A percentile compares a stretch with the other conserved stretches of the same genome.
Conservation (phyloP, 2,329 filamentous ascomycete species). For the Orbilia oligospora region DNA sequence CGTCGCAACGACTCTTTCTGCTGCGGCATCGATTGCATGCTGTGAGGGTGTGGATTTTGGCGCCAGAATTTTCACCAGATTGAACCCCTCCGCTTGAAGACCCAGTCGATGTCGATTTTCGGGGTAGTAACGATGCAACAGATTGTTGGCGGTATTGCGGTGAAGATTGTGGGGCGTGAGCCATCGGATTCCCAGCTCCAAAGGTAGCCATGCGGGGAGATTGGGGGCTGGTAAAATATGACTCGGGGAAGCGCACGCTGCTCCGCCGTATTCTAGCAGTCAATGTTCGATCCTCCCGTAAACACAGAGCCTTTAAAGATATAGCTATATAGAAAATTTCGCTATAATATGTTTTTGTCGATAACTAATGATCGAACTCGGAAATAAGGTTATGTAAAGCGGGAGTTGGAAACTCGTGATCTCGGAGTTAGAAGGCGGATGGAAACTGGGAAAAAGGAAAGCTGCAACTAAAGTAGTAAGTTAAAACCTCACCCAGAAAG, state of each 20-base stretch:
- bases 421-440: constrained; percentile 47
- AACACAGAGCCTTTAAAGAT: constrained; percentile 1
- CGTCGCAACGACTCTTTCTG: constrained; percentile 95
- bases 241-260: constrained; percentile 21
- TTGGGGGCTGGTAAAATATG: constrained; percentile 25
- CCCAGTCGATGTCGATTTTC: constrained; percentile 46
- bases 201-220: constrained; percentile 60
- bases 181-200: constrained; percentile 46
- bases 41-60: constrained; percentile 68
- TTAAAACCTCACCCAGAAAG: constrained; percentile 46
- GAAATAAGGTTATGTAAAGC: constrained; percentile 27
- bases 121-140: constrained; percentile 56
- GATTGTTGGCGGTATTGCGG: constrained; percentile 54
- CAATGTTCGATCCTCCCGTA: constrained; percentile 29
- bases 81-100: constrained; percentile 41
- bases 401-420: constrained; percentile 49
- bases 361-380: constrained; percentile 14
- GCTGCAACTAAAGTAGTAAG: constrained; percentile 35
- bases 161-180: constrained; percentile 51
- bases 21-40: constrained; percentile 71
- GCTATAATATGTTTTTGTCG: constrained; percentile 20
- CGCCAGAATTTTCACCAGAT: constrained; percentile 30
- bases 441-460: constrained; percentile 45
- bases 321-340: constrained; percentile 3
- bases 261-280: constrained; percentile 9